Evolutionary conservation across 1,139 yeast genomes (phyloP).

Genomic region (Pichia sp.): DNA sequence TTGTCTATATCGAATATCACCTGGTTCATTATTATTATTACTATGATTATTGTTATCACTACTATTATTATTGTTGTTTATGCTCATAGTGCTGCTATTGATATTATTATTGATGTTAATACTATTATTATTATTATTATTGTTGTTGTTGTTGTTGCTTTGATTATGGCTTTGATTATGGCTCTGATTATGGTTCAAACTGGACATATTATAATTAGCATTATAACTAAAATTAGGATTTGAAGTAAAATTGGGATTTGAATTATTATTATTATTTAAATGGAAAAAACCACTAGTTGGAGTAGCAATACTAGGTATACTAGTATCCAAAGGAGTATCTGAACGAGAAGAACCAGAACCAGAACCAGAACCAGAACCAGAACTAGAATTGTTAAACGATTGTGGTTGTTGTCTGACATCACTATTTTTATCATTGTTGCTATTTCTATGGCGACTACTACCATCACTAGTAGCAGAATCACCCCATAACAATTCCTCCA

Average conservation of each 20-base stretch:
- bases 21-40: not conserved
- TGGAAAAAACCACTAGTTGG: not conserved
- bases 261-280: not conserved
- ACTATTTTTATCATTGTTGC: not conserved
- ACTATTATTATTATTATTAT: too few relatives aligned
- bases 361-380: not conserved
- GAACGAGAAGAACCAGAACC: not conserved
- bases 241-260: too few relatives aligned
- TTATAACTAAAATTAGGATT: too few relatives aligned
- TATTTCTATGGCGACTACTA: not conserved
- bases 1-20: slow-evolving; percentile 1
- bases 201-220: too few relatives aligned
- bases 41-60: not conserved
- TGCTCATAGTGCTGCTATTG: too few relatives aligned
- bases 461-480: not conserved
- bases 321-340: not conserved
- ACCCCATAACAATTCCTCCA: not conserved
- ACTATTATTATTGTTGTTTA: slow-evolving; percentile 16
- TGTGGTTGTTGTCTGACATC: not conserved
- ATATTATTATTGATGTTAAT: too few relatives aligned
- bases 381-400: not conserved
- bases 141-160: too few relatives aligned
- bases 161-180: too few relatives aligned
- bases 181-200: not conserved
- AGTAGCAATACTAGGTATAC: not conserved